Evolutionary conservation across 2,329 filamentous ascomycete genomes (phyloP), one percentile per base, ranked within the genome.

Genomic region (Tolypocladium amazonense): DNA sequence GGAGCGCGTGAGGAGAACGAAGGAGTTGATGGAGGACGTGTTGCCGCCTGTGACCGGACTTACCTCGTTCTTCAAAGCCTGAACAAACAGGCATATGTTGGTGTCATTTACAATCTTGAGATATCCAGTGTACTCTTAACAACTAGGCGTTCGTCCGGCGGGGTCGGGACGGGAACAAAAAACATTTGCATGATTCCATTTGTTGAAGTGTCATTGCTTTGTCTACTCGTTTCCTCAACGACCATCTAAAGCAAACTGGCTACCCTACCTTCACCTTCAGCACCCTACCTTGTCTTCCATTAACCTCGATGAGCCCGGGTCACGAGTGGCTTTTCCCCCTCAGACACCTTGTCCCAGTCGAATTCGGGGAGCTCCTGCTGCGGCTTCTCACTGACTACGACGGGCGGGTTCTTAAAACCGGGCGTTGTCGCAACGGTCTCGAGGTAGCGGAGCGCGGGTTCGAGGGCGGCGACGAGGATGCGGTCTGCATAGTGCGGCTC

Each of bases 391-490:
- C 65, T 60, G 25, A 77, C 67, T 1, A 67, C 60, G 45, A 78
- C 69, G 11, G 67, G 63, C 0, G 75, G 74, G 61, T 82, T 81
- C 57, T 65, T 64, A 60, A 77, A 81, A 6, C 62, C 62, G 0
- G 68, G 60, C 3, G 69, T 64, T 2, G 73, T 68, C 6, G 82
- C 79, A 15, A 88, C 79, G 43, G 82, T 75, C 56, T 84, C 74
- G 41, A 92, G 76, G 79, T 86, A 92, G 45, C 75, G 71, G 2
- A 90, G 71, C 33, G 89, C 80, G 2, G 75, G 70, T 15, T 69
- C 65, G 63, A 83, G 80, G 0, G 82, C 80, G 14, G 69, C 70
- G 15, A 87, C 76, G 58, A 92, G 79, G 62, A 90, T 80, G 43
- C 77, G 76, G 70, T 95, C 89, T 9, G 75, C 75, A 66, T 84